A percentile compares a stretch with the other conserved stretches of the same genome.
These are phyloP conservation scores for Cicer yamashitae DNA, from an alignment of 306 rosid genomes.

Conservation along the genomic window DNA sequence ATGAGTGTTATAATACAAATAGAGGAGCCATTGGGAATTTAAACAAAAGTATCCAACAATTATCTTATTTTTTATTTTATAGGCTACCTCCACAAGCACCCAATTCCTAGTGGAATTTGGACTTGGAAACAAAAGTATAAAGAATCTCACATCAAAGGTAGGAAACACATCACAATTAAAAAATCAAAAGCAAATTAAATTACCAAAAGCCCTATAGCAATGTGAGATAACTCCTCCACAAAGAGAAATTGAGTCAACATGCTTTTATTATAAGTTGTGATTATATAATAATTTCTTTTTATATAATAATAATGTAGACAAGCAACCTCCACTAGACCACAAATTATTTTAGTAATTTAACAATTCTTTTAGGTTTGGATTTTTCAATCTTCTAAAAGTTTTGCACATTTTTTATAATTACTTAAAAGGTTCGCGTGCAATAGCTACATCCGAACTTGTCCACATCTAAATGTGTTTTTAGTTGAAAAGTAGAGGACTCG, in stretches of 20 bases:
- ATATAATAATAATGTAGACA: slow-evolving; percentile 44
- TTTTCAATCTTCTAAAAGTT: slow-evolving; percentile 44
- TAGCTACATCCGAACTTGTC: slow-evolving; percentile 47
- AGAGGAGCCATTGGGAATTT: slow-evolving; percentile 32
- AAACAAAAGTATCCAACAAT: slow-evolving; percentile 19
- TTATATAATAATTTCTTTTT: slow-evolving; percentile 7
- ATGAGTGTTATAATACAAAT: slow-evolving; percentile 26
- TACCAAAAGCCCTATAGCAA: slow-evolving; percentile 30
- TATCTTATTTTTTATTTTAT: slow-evolving; percentile 3
- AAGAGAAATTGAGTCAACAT: slow-evolving; percentile 47
- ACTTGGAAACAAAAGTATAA: slow-evolving; percentile 45
- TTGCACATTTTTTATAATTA: slow-evolving; percentile 37
- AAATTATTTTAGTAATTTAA: slow-evolving; percentile 43
- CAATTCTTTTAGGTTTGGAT: slow-evolving; percentile 48
- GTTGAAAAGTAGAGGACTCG: slow-evolving; percentile 50
- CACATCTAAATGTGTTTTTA: slow-evolving; percentile 42
- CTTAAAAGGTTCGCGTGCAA: slow-evolving; percentile 54
- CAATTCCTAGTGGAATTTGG: slow-evolving; percentile 51
- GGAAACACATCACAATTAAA: slow-evolving; percentile 39
- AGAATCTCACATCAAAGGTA: slow-evolving; percentile 49
- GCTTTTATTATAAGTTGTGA: slow-evolving; percentile 41
- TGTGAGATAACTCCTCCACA: slow-evolving; percentile 48
- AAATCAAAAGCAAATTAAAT: slow-evolving; percentile 5
- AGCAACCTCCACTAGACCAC: slow-evolving; percentile 50
- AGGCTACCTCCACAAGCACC: slow-evolving; percentile 47